phyloP scores from a whole-genome alignment of 371 early-diverging fungal genomes.

The Mortierella sp. region DNA sequence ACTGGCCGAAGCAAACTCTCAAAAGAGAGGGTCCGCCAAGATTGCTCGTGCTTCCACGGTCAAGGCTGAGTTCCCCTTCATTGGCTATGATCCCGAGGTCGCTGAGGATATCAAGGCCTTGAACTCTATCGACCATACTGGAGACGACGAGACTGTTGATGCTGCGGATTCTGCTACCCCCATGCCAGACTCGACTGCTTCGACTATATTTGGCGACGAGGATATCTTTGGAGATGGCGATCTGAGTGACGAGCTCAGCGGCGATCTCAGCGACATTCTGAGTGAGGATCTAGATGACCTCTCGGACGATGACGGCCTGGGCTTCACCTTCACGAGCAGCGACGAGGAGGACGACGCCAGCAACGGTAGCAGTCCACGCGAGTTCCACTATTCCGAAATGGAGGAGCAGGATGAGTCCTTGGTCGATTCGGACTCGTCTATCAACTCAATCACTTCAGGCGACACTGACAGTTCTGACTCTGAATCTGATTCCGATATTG shows the following conservation, averaged over 20 bases:
- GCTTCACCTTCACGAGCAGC: conserved; percentile 33
- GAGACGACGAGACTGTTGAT: not conserved
- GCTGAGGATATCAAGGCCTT: conserved; percentile 36
- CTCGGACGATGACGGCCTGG: conserved; percentile 30
- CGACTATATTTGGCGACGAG: conserved; percentile 14
- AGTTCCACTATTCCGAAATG: conserved; percentile 55
- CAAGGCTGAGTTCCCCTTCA: conserved; percentile 20
- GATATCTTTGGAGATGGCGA: conserved; percentile 52
- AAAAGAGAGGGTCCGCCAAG: conserved; percentile 6
- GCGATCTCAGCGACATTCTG: conserved; percentile 48
- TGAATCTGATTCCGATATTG: conserved; percentile 28
- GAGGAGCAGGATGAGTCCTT: conserved; percentile 61
- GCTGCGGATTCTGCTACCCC: not conserved
- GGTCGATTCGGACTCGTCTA: conserved; percentile 52
- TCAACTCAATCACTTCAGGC: conserved; percentile 20
- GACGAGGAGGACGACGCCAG: conserved; percentile 32
- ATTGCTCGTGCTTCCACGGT: not conserved
- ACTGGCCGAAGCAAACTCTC: not conserved
- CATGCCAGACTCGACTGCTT: not conserved
- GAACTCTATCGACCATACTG: conserved; percentile 14
- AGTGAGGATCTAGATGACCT: conserved; percentile 58
- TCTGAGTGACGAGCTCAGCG: conserved; percentile 54
- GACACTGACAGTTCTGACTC: conserved; percentile 31
- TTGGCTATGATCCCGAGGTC: conserved; percentile 38
- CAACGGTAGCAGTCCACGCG: conserved; percentile 42